Evolutionary conservation across 441 rosid genomes (phyloP), one percentile per base, ranked within the genome.

Genomic region (Biscutella auriculata): DNA sequence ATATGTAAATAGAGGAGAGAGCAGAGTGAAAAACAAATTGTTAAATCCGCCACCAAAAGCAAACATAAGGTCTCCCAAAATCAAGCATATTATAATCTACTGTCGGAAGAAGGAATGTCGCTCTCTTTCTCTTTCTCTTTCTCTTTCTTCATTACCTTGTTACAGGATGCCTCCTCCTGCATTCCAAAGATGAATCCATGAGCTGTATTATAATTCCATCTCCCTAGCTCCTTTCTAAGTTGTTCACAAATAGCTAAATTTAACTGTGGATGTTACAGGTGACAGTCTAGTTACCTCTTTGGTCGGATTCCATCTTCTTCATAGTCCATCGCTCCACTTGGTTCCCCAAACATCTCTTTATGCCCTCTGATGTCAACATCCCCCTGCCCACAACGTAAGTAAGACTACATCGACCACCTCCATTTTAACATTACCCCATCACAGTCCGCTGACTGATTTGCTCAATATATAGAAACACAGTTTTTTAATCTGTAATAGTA

Each of bases 301-400:
- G 92, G 82, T 46, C 99, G 82, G 81, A 78, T 82, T 56, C 89
- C 81, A 69, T 85, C 99, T 82, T 89, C 94, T 71, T 87, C 96
- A 16, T 69, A 82, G 63, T 94, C 99, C 97, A 94, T 94, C 81
- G 89, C 90, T 87, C 97, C 96, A 75, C 95, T 82, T 78, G 89
- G 70, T 79, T 89, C 99, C 83, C 91, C 82, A 81, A 73, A 89
- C 76, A 78, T 77, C 74, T 87, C 97, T 81, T 94, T 94, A 51
- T 84, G 81, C 77, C 85, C 96, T 84, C 89, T 80, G 84, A 69
- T 79, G 63, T 85, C 96, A 66, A 72, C 37, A 68, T 85, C 94
- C 48, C 76, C 97, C 99, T 89, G 99, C 85, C 87, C 95, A 94
- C 82, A 76, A 85, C 35, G 97, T 93, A 93, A 94, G 97, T 87